phyloP scores from a whole-genome alignment of 2,329 filamentous ascomycete species.

The Nigrospora osmanthi region DNA sequence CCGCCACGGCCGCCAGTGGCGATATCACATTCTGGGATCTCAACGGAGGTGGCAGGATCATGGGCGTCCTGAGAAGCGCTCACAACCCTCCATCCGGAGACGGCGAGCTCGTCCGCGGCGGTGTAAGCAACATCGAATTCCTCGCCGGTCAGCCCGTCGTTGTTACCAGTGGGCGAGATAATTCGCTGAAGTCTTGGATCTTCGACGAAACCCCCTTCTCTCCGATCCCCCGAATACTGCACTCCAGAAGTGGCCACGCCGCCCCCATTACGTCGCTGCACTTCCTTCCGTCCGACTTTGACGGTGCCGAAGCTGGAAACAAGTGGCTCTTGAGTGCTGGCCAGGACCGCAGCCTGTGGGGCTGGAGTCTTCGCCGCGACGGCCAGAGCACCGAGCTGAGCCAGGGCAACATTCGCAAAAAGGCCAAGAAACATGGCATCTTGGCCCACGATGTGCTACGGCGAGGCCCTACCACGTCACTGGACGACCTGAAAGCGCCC shows the following conservation, averaged over 20 bases:
- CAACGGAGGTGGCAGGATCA: conserved; percentile 78
- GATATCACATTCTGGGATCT: conserved; percentile 97
- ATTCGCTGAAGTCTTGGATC: conserved; percentile 92
- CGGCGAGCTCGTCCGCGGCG: conserved; percentile 55
- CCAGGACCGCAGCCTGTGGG: conserved; percentile 87
- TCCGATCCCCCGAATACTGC: conserved; percentile 74
- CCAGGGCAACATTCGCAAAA: conserved; percentile 81
- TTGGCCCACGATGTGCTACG: conserved; percentile 47
- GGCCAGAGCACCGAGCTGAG: conserved; percentile 91
- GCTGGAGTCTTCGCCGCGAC: conserved; percentile 89
- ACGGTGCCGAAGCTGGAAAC: conserved; percentile 78
- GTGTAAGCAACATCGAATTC: conserved; percentile 84
- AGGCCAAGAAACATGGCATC: conserved; percentile 81
- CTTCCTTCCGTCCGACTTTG: conserved; percentile 82
- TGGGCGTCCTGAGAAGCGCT: conserved; percentile 78
- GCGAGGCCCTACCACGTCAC: conserved; percentile 53
- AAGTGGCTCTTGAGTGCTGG: conserved; percentile 94
- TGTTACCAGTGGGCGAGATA: conserved; percentile 84
- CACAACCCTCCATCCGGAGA: conserved; percentile 66
- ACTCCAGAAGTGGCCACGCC: conserved; percentile 81
- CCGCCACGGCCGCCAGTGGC: conserved; percentile 67
- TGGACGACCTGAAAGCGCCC: conserved; percentile 78
- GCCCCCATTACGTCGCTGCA: conserved; percentile 74
- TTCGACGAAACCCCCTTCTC: conserved; percentile 91
- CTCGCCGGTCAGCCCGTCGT: conserved; percentile 82